phyloP scores from a whole-genome alignment of 768 basidiomycete genomes.

The Lyophyllum shimeji region DNA sequence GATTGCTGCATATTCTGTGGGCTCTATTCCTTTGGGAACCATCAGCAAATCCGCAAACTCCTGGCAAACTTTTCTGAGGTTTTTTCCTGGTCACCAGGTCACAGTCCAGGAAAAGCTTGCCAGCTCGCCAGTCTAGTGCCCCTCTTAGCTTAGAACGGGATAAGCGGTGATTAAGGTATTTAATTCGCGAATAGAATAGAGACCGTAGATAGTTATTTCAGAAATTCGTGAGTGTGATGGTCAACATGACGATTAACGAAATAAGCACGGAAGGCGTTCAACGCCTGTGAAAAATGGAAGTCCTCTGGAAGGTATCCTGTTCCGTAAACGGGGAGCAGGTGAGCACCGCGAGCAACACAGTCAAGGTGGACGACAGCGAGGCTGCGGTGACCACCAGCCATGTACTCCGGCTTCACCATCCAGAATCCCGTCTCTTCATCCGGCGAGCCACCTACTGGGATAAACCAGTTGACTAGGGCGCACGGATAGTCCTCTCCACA shows the following conservation, averaged over 20 bases:
- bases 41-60: neutral
- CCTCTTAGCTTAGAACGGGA: neutral
- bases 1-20: no score
- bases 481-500: constrained; percentile 1
- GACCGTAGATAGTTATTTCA: neutral
- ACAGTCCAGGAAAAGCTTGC: neutral
- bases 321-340: constrained; percentile 26
- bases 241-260: constrained; percentile 6
- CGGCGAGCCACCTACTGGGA: neutral
- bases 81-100: neutral
- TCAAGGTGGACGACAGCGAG: constrained; percentile 18
- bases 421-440: constrained; percentile 22
- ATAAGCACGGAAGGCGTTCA: constrained; percentile 18
- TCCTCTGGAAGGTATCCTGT: constrained; percentile 11
- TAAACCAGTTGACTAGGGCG: constrained; percentile 7
- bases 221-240: constrained; percentile 8
- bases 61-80: no score
- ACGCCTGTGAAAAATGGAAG: constrained; percentile 17
- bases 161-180: neutral
- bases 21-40: no score
- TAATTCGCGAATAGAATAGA: neutral
- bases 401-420: constrained; percentile 7
- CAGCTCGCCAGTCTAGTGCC: neutral
- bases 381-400: neutral
- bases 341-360: constrained; percentile 22